Evolutionary conservation across 2,329 filamentous ascomycete genomes (phyloP), one percentile per base, ranked within the genome.

Genomic region (Ophiostoma sp.): DNA sequence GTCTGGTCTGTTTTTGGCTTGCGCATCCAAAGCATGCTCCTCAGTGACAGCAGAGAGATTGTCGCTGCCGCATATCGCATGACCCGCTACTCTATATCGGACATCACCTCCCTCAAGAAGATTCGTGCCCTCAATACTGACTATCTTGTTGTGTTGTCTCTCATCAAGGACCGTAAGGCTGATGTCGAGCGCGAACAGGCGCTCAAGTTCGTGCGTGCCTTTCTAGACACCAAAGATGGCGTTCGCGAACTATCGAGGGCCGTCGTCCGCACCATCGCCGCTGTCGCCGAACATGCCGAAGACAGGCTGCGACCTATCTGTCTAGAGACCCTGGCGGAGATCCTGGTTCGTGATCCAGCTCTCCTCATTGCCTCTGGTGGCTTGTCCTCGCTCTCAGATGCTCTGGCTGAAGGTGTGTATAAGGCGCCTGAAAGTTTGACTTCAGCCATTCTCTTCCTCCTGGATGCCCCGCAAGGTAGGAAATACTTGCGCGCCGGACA

Each of bases 131-230:
- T 98, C 27, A 93, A 97, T 73, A 98, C 93, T 0, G 96, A 99
- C 76, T 94, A 92, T 74, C 82, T 98, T 27, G 93, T 97, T 41
- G 92, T 97, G 52, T 83, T 94, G 70, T 98, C 95, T 0, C 81
- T 99, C 45, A 92, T 96, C 72, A 98, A 98, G 76, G 95, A 98
- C 77, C 90, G 91, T 75, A 98, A 97, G 77, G 92, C 94, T n/a
- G 93, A 94, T 73, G 91, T 99, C 18, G 95, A 99, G 80, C 87
- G 96, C 67, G 95, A 99, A 77, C 95, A 99, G 78, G 95, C 95
- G 12, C 82, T 99, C 74, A 99, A 99, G 77, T 97, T 99, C 76
- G 89, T 98, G 40, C 87, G 95, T 69, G 92, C 93, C 9, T 99
- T 99, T 75, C 81, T 99, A 2, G 95, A 99, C 76, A 92, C 98